Base-by-base conservation (phyloP, 257 asterid genomes). In the Oldenlandia corymbosa region DNA sequence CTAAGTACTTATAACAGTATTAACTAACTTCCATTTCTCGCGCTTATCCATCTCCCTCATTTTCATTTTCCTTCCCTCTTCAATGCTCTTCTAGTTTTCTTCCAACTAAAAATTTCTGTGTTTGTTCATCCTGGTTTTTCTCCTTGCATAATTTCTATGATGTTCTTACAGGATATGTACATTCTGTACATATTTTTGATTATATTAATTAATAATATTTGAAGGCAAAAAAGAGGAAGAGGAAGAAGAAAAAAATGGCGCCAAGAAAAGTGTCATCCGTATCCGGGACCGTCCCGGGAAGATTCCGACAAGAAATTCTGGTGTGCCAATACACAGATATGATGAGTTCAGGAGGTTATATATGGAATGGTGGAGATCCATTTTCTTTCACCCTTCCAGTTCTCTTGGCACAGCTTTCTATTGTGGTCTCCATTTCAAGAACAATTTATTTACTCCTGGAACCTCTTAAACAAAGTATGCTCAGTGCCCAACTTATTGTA, bases 401-500 rank as follows among this genome's bases (percentile, higher is more conserved):
- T 13, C 2, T 76, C 4, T 23, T 86, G 42, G 67, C 76, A 2
- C 90, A 86, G 30, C 28, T 86, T 31, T 24, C 62, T 48, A 2
- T 68, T 52, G 72, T 83, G 55, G 51, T 73, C 49, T 0, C 66
- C 5, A 7, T 76, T 26, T 76, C 78, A 2, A 76, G 75, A 74
- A n/a, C 66, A 47, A 3, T 73, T 14, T 72, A 47, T 68, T 8
- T 50, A 62, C 21, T 76, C 58, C 46, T 83, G 60, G 71, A 52
- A 53, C 88, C 86, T 51, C 62, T 77, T 60, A 83, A 80, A 64
- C 90, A 83, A 67, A 80, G 88, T 51, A 68, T 72, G 72, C 54
- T 81, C 86, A 81, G 75, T 76, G 85, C 84, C 24, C 87, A 85
- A 65, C 84, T 85, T 59, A 64, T 83, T 28, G 88, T 80, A 82